These are phyloP conservation scores for Isabelozyma rhagii DNA, from an alignment of 805 yeast species.

Conservation along the genomic window DNA sequence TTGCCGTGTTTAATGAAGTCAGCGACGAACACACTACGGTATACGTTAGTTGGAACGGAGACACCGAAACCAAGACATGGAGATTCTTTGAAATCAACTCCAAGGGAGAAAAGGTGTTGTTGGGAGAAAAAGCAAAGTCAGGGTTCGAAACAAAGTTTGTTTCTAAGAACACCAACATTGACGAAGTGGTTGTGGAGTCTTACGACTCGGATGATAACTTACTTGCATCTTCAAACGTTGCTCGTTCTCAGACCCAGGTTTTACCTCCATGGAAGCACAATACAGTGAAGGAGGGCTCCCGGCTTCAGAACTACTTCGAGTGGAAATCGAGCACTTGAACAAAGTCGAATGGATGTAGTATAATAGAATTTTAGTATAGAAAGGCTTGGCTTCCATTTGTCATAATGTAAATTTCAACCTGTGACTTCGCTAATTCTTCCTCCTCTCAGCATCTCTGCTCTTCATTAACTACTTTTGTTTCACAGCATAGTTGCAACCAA, in stretches of 20 bases:
- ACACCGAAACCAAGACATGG: slow-evolving; percentile 31
- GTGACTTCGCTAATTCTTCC: too few relatives aligned
- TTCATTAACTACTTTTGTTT: too few relatives aligned
- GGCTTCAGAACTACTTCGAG: neutral
- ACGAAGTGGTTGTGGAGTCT: slow-evolving; percentile 11
- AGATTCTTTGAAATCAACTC: slow-evolving; percentile 14
- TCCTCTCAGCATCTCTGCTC: too few relatives aligned
- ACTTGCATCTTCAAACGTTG: slow-evolving; percentile 11
- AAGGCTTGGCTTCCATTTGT: too few relatives aligned
- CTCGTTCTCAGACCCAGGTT: neutral
- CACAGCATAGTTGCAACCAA: too few relatives aligned
- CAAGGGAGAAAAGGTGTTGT: slow-evolving; percentile 6
- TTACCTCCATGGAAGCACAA: neutral
- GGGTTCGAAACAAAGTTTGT: slow-evolving; percentile 26
- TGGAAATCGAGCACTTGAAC: neutral
- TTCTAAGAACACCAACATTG: neutral
- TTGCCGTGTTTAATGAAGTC: slow-evolving; percentile 20
- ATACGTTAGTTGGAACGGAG: slow-evolving; percentile 40
- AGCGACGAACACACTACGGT: slow-evolving; percentile 14
- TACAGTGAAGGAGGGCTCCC: neutral
- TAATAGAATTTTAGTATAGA: too few relatives aligned
- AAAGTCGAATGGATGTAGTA: too few relatives aligned
- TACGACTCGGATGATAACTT: slow-evolving; percentile 9
- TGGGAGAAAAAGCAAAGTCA: slow-evolving; percentile 15
- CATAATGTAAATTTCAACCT: too few relatives aligned